phyloP scores from a whole-genome alignment of 768 basidiomycete genomes.

The Lactarius hatsudake region DNA sequence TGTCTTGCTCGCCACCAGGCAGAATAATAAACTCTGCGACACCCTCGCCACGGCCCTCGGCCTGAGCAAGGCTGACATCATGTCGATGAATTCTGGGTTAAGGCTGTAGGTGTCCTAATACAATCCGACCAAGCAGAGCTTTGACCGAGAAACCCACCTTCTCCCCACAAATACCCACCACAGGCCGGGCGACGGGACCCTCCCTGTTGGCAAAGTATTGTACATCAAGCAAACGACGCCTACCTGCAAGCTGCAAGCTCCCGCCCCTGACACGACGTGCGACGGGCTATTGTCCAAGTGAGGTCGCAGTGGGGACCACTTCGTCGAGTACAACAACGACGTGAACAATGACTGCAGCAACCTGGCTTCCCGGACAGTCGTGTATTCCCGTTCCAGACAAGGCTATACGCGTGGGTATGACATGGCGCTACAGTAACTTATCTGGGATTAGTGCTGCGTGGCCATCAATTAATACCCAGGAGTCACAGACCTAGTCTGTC shows the following conservation, averaged over 20 bases:
- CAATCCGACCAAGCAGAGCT: not conserved
- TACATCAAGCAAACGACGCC: constrained; percentile 1
- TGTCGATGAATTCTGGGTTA: constrained; percentile 6
- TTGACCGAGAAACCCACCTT: not conserved
- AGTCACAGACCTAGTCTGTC: not conserved
- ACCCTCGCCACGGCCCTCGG: not conserved
- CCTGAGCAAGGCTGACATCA: not conserved
- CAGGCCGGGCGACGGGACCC: not conserved
- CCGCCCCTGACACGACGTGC: not conserved
- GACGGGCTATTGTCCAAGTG: not conserved
- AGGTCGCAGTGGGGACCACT: not conserved
- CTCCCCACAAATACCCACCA: not conserved
- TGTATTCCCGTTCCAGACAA: too few species aligned
- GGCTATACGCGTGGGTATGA: not conserved
- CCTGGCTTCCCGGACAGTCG: too few species aligned
- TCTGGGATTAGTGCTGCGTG: constrained; percentile 12
- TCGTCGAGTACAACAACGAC: constrained; percentile 15
- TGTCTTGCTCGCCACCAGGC: not conserved
- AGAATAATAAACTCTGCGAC: not conserved
- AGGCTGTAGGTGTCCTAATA: not conserved
- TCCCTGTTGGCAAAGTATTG: not conserved
- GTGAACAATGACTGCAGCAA: constrained; percentile 11
- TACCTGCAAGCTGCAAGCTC: not conserved
- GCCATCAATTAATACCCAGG: constrained; percentile 2
- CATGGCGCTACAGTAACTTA: not conserved